A percentile compares a stretch with the other conserved stretches of the same genome.
These are phyloP conservation scores for Vachellia pachyceras DNA, from an alignment of 306 rosid genomes.

Conservation along the genomic window DNA sequence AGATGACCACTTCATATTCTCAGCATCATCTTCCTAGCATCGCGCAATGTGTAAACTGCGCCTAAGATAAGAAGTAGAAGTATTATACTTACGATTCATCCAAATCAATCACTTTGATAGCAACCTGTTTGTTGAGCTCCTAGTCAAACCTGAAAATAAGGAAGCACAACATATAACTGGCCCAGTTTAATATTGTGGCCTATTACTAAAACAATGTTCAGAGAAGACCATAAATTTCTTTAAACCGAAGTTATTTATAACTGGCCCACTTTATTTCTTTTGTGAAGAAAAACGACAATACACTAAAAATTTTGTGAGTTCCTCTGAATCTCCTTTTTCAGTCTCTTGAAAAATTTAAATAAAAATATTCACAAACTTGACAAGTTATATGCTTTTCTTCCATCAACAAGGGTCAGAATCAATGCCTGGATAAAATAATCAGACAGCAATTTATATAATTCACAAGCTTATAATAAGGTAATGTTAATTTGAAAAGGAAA, in stretches of 20 bases:
- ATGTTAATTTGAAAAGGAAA: constrained; percentile 1
- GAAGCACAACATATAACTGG: constrained; percentile 17
- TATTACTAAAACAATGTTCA: not conserved
- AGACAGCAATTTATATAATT: not conserved
- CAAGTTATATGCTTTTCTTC: not conserved
- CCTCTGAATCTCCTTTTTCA: not conserved
- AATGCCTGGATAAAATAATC: not conserved
- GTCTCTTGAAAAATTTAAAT: constrained; percentile 2
- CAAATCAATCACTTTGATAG: constrained; percentile 97
- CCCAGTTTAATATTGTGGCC: constrained; percentile 4
- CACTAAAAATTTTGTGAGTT: not conserved
- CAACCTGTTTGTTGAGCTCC: constrained; percentile 89
- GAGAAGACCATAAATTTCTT: constrained; percentile 2
- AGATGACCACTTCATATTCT: too few species aligned
- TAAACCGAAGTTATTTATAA: not conserved
- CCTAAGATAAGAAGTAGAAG: constrained; percentile 1
- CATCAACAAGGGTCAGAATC: not conserved
- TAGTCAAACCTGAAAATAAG: constrained; percentile 81
- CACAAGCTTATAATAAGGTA: not conserved
- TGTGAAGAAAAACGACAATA: not conserved
- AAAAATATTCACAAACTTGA: constrained; percentile 5
- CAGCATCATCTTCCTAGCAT: too few species aligned
- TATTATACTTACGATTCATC: constrained; percentile 87
- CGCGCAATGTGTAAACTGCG: constrained; percentile 15
- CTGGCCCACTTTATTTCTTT: not conserved